Base-by-base conservation (phyloP, 768 basidiomycete genomes). In the Rhodotorula kratochvilovae region DNA sequence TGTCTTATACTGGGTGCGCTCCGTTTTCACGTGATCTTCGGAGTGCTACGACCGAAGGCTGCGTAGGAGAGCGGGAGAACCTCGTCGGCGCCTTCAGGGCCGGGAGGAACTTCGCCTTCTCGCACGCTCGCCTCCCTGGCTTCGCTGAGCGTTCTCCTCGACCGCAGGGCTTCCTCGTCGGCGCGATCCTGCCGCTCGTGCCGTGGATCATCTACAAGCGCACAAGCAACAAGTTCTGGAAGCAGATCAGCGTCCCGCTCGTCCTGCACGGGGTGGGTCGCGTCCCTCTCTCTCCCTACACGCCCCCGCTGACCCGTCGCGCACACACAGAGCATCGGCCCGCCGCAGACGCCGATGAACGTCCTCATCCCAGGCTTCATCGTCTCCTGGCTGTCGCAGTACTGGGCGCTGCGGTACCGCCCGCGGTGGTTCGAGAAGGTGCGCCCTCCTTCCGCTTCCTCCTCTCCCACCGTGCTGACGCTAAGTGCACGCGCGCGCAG, bases 311-410 rank as follows among this genome's bases (percentile, higher is more conserved):
- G 25, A 45, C 45, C 29, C 45, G 25, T 31, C 13, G 3, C 42
- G 50, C 35, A 4, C 7, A 5, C 25, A 29, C 66, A 74, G 73
- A 39, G 62, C 36, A 76, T 76, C 57, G 65, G 43, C 5, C 71
- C 77, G 8, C 78, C 78, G 15, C 77, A 79, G 61, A 74, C 63
- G 31, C 77, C 78, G 1, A 76, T 74, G 45, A 79, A 79, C 54
- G 64, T 78, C 35, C 60, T 79, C 25, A 53, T 77, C 25, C 68
- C 68, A 2, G 78, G 78, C 39, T 74, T 77, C 67, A 12, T 77
- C 48, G 71, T 67, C n/a, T 65, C 69, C 16, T 77, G 72, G 53
- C 56, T 68, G 6, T 66, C 61, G 0, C 78, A 79, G 50, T 74
- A 69, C 48, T 79, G 65, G 48, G 78, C 76, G 0, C 57, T 76